A percentile compares a stretch with the other conserved stretches of the same genome.
phyloP scores from a whole-genome alignment of 352 stramenopile genomes.

The Phytopythium ostracodes region DNA sequence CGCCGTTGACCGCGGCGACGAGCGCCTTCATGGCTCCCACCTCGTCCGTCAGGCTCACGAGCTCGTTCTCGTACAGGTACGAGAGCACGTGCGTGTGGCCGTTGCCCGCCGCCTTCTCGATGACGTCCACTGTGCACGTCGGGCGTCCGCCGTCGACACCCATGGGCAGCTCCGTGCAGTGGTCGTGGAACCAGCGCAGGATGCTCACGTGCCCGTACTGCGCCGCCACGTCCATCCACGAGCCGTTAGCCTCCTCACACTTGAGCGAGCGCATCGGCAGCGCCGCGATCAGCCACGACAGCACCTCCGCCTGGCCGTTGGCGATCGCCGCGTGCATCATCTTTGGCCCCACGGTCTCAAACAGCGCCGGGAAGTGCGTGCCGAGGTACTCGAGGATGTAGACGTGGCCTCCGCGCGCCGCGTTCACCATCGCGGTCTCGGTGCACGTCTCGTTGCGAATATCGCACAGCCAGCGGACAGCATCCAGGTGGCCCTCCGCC shows the following conservation, averaged over 20 bases:
- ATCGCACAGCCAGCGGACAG: conserved; percentile 56
- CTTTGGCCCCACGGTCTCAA: conserved; percentile 47
- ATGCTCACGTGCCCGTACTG: conserved; percentile 61
- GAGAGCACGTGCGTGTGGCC: conserved; percentile 52
- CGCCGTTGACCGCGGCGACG: conserved; percentile 45
- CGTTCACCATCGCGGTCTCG: conserved; percentile 46
- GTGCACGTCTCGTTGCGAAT: conserved; percentile 47
- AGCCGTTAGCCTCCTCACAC: conserved; percentile 50
- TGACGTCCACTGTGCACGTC: conserved; percentile 44
- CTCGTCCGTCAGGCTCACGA: conserved; percentile 38
- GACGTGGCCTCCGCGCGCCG: conserved; percentile 52
- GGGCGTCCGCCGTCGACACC: conserved; percentile 47
- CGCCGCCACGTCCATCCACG: conserved; percentile 71
- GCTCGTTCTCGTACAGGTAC: conserved; percentile 52
- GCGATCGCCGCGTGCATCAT: conserved; percentile 66
- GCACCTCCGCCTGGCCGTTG: conserved; percentile 45
- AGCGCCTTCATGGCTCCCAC: conserved; percentile 54
- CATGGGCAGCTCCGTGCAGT: conserved; percentile 47
- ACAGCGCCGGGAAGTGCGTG: conserved; percentile 34
- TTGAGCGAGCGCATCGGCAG: conserved; percentile 67
- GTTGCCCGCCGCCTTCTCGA: conserved; percentile 65
- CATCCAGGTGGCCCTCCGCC: conserved; percentile 40
- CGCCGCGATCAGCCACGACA: conserved; percentile 56
- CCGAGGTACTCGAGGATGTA: conserved; percentile 55
- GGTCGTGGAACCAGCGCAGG: conserved; percentile 65